Base-by-base conservation (phyloP, 345 rosid species). In the Sonneratia caseolaris region DNA sequence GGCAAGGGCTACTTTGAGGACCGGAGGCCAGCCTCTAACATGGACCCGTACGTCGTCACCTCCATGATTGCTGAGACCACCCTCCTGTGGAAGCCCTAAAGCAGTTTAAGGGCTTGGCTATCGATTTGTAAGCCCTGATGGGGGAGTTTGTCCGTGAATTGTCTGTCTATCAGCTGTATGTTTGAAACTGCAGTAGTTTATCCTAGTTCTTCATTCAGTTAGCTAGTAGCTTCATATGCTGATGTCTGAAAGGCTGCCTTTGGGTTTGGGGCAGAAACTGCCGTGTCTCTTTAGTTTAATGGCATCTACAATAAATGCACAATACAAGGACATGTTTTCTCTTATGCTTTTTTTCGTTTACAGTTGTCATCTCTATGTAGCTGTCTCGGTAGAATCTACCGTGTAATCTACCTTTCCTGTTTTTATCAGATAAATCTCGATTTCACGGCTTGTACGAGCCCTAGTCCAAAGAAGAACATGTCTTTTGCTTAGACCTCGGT, bases 1-100 rank as follows among this genome's bases (percentile, higher is more conserved):
- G 93, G 96, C 38, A 91, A 91, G 70, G 97, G 97, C 8, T 91
- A 91, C 68, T 91, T 91, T 19, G 97, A 91, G 68, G 97, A 91
- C 86, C 78, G 95, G 79, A 86, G 97, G 86, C 97, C 94, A 36
- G 88, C 97, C 64, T 91, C 97, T 1, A 91, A 89, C 88, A 91
- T 91, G 92, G 94, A 88, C 48, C 97, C 92, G 2, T 89, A 91
- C 59, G 76, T 82, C 27, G 95, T 89, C 22, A 89, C 95, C 49
- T 87, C 97, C 65, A 88, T 87, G 91, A 80, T 91, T 72, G 97
- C 94, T 0, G 91, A 87, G 78, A 89, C 94, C 79, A 91, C 97
- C 78, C 35, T 91, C 69, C 81, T 89, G 32, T 80, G 81, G 87
- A 84, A 84, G 14, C 90, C 87, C 68, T 84, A 77, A 84, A 37